These are phyloP conservation scores for Coemansia sp. DNA, from an alignment of 192 early-diverging fungal genomes.

Conservation along the genomic window DNA sequence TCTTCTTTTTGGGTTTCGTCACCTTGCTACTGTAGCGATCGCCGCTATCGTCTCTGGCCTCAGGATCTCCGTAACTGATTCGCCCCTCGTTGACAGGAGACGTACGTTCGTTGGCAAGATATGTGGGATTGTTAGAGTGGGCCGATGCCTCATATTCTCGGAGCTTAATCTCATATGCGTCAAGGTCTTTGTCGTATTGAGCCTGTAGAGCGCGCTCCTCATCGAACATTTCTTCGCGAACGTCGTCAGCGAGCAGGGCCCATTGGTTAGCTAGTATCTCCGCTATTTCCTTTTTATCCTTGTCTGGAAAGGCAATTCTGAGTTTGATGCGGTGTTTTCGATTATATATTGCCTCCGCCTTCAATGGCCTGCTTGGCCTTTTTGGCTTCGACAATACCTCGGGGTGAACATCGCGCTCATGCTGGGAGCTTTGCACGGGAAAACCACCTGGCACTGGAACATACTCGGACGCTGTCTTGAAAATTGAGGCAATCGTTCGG, in stretches of 20 bases:
- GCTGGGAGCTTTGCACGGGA: neutral
- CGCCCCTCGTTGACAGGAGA: neutral
- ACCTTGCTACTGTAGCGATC: neutral
- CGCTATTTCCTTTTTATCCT: neutral
- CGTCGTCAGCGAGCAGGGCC: neutral
- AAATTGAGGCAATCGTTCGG: neutral
- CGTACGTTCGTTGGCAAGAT: neutral
- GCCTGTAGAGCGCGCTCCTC: neutral
- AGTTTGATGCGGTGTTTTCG: neutral
- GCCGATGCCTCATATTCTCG: neutral
- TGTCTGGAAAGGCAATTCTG: neutral
- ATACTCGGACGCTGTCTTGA: neutral
- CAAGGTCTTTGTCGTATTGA: neutral
- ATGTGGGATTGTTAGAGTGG: neutral
- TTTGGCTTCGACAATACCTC: neutral
- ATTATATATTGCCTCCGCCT: neutral
- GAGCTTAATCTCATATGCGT: neutral
- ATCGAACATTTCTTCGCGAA: neutral
- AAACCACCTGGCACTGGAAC: neutral
- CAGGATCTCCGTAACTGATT: neutral
- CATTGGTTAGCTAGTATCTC: neutral
- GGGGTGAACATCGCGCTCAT: neutral
- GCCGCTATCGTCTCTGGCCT: neutral
- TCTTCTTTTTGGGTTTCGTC: neutral
- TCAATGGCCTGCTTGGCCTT: neutral